Conservation (phyloP, 164 flowering plant genomes). For the Paratinospora sagittata region DNA sequence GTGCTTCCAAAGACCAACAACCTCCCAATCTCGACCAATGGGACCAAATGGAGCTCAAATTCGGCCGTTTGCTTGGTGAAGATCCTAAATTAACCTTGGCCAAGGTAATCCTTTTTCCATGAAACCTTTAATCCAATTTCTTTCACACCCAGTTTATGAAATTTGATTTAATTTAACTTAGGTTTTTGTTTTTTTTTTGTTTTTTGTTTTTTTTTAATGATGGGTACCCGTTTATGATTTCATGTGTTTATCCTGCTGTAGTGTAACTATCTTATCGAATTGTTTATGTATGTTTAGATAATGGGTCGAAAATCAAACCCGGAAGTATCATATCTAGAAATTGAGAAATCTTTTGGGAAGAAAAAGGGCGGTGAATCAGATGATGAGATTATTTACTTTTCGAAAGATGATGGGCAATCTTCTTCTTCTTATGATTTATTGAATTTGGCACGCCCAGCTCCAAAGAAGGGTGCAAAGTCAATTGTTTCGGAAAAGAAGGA, state of each 20-base stretch:
- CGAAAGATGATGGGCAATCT: conserved; percentile 9
- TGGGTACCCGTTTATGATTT: background rate
- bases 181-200: background rate
- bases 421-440: conserved; percentile 16
- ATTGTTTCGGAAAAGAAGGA: conserved; percentile 21
- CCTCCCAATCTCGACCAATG: conserved; percentile 42
- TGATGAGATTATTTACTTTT: conserved; percentile 40
- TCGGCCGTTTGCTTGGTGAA: conserved; percentile 81
- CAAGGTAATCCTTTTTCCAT: conserved; percentile 44
- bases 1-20: conserved; percentile 39
- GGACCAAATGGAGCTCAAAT: conserved; percentile 92
- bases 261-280: background rate
- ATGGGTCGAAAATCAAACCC: conserved; percentile 68
- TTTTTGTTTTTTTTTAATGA: too few species aligned
- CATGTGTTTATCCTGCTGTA: background rate
- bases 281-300: conserved; percentile 32
- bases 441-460: conserved; percentile 65
- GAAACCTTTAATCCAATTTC: background rate
- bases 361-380: conserved; percentile 47
- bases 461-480: conserved; percentile 47
- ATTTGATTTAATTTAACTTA: background rate
- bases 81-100: conserved; percentile 91
- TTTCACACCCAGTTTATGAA: background rate
- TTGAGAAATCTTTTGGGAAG: conserved; percentile 58
- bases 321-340: conserved; percentile 57